phyloP scores from a whole-genome alignment of 1,139 yeast species.

The Candida anutae region DNA sequence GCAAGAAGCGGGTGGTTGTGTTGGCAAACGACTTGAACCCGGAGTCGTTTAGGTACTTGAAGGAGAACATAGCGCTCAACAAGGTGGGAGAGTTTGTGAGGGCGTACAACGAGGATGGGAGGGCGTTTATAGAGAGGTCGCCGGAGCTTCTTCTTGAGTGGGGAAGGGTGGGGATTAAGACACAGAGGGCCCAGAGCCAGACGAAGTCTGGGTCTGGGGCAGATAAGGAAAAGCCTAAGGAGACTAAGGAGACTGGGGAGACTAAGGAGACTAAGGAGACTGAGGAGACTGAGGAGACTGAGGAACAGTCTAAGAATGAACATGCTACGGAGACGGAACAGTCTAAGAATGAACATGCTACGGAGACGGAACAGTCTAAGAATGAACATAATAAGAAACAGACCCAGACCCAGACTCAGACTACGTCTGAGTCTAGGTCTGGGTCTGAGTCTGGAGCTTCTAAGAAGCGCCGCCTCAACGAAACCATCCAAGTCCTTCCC shows the following conservation, averaged over 20 bases:
- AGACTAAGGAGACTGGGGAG: conserved; percentile 18
- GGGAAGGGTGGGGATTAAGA: too few relatives aligned
- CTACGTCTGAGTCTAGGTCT: too few relatives aligned
- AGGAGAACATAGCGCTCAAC: conserved; percentile 57
- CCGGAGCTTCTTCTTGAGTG: conserved; percentile 41
- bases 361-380: conserved; percentile 15
- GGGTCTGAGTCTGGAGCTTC: too few relatives aligned
- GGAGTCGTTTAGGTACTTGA: conserved; percentile 64
- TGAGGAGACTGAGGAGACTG: not conserved
- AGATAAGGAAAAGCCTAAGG: conserved; percentile 6
- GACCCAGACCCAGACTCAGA: too few relatives aligned
- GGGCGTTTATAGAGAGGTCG: conserved; percentile 64
- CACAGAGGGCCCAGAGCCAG: not conserved
- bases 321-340: conserved; percentile 10
- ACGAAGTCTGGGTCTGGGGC: not conserved
- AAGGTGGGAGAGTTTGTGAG: conserved; percentile 54
- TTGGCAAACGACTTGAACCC: conserved; percentile 94
- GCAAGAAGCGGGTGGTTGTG: conserved; percentile 69
- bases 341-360: conserved; percentile 20
- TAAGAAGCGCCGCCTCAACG: too few relatives aligned
- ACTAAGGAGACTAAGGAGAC: conserved; percentile 25
- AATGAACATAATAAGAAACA: conserved; percentile 21
- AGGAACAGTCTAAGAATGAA: conserved; percentile 12
- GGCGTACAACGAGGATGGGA: conserved; percentile 73
- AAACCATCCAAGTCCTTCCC: conserved; percentile 41